These are phyloP conservation scores for Mucor irregularis DNA, from an alignment of 371 early-diverging fungal species.

Conservation along the genomic window DNA sequence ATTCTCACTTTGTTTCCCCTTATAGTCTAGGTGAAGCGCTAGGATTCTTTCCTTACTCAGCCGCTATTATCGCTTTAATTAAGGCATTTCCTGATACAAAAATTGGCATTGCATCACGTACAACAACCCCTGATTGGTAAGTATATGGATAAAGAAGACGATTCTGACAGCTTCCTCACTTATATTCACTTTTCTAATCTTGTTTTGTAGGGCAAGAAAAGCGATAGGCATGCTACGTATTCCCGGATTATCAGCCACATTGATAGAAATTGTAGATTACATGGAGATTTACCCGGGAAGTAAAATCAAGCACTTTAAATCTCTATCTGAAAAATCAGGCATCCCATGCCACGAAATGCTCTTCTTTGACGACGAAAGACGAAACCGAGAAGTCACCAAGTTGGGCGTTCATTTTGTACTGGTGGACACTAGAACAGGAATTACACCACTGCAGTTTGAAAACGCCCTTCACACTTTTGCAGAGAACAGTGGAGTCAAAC, in stretches of 20 bases:
- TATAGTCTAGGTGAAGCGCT: slow-evolving; percentile 33
- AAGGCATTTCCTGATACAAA: slow-evolving; percentile 36
- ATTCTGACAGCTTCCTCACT: too few species aligned
- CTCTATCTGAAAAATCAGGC: slow-evolving; percentile 34
- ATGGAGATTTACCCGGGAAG: slow-evolving; percentile 48
- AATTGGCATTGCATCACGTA: slow-evolving; percentile 54
- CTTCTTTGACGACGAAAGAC: slow-evolving; percentile 60
- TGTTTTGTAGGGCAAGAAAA: slow-evolving; percentile 32
- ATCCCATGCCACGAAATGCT: slow-evolving; percentile 52
- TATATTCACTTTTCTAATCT: too few species aligned
- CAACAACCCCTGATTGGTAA: slow-evolving; percentile 55
- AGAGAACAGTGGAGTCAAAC: slow-evolving; percentile 20
- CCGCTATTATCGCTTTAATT: slow-evolving; percentile 38
- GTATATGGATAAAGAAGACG: neutral
- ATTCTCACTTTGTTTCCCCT: neutral
- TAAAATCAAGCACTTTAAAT: slow-evolving; percentile 46
- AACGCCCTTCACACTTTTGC: slow-evolving; percentile 28
- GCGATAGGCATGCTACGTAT: slow-evolving; percentile 28
- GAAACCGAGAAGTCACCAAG: slow-evolving; percentile 43
- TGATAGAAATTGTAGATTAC: slow-evolving; percentile 34
- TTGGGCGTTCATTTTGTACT: slow-evolving; percentile 40
- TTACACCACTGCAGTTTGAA: slow-evolving; percentile 34
- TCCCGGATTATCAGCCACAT: slow-evolving; percentile 23
- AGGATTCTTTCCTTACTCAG: slow-evolving; percentile 33
- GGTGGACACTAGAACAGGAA: slow-evolving; percentile 29